Evolutionary conservation across 495 filamentous ascomycete genomes (phyloP).

Genomic region (Talaromyces ruber): DNA sequence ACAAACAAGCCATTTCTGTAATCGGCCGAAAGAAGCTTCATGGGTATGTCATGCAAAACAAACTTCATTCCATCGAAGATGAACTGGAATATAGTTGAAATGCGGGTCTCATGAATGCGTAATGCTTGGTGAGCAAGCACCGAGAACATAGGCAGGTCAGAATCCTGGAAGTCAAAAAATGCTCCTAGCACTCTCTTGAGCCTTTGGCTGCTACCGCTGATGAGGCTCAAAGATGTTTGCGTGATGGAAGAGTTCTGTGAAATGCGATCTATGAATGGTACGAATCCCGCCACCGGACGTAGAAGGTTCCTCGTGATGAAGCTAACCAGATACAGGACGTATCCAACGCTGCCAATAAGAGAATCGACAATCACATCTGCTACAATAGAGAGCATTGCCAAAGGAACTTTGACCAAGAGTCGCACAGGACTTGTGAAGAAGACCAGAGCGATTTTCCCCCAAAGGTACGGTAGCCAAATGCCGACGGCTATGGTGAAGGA

Average conservation of each 20-base stretch:
- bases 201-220: conserved; percentile 33
- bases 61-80: conserved; percentile 19
- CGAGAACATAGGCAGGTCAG: conserved; percentile 54
- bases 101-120: conserved; percentile 37
- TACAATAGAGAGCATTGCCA: conserved; percentile 56
- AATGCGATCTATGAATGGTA: conserved; percentile 33
- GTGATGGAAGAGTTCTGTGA: conserved; percentile 31
- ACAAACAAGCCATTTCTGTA: neutral
- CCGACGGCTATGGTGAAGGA: conserved; percentile 75
- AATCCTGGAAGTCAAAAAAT: conserved; percentile 38
- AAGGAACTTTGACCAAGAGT: conserved; percentile 57
- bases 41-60: conserved; percentile 30
- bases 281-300: conserved; percentile 31
- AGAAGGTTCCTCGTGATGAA: conserved; percentile 34
- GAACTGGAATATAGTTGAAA: conserved; percentile 14
- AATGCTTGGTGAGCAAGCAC: conserved; percentile 53
- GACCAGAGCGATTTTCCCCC: conserved; percentile 75
- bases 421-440: conserved; percentile 69
- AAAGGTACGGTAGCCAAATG: conserved; percentile 85
- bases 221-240: conserved; percentile 37
- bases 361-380: conserved; percentile 65
- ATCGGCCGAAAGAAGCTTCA: conserved; percentile 18
- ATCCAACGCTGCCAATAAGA: conserved; percentile 47
- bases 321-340: conserved; percentile 44
- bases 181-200: conserved; percentile 34